Conservation (phyloP, 345 rosid genomes). For the Balakata baccata region DNA sequence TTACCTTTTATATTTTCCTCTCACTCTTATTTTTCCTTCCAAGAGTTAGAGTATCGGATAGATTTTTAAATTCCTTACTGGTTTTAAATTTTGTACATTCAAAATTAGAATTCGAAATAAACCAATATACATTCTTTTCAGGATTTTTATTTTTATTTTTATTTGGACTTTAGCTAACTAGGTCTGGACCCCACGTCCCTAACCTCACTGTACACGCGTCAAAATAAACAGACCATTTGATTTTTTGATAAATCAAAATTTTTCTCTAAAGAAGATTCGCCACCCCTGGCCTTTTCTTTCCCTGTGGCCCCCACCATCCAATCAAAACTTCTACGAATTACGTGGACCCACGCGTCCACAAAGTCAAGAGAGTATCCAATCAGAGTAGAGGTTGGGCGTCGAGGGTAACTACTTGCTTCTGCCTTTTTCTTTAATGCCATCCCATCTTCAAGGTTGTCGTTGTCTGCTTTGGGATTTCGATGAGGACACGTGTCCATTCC, state of each 20-base stretch:
- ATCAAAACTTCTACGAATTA: slow-evolving; percentile 33
- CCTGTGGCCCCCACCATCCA: slow-evolving; percentile 31
- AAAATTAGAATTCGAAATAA: too few relatives aligned
- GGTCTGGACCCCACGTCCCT: slow-evolving; percentile 18
- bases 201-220: slow-evolving; percentile 41
- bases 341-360: slow-evolving; percentile 42
- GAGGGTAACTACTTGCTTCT: slow-evolving; percentile 31
- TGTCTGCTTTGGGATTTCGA: slow-evolving; percentile 26
- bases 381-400: slow-evolving; percentile 33
- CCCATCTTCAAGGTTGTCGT: slow-evolving; percentile 40
- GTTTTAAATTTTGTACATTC: too few relatives aligned
- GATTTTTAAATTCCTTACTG: too few relatives aligned
- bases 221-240: slow-evolving; percentile 15
- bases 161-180: slow-evolving; percentile 28
- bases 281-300: slow-evolving; percentile 5
- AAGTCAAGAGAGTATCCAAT: slow-evolving; percentile 54
- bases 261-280: slow-evolving; percentile 37
- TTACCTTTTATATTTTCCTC: too few relatives aligned
- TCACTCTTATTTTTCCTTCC: too few relatives aligned
- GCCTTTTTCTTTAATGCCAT: slow-evolving; percentile 36
- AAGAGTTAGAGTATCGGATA: too few relatives aligned
- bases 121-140: too few relatives aligned
- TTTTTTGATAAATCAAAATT: background rate
- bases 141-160: too few relatives aligned
- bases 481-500: slow-evolving; percentile 29